Evolutionary conservation across 495 filamentous ascomycete species (phyloP).

Genomic region (Corynascus novoguineensis): DNA sequence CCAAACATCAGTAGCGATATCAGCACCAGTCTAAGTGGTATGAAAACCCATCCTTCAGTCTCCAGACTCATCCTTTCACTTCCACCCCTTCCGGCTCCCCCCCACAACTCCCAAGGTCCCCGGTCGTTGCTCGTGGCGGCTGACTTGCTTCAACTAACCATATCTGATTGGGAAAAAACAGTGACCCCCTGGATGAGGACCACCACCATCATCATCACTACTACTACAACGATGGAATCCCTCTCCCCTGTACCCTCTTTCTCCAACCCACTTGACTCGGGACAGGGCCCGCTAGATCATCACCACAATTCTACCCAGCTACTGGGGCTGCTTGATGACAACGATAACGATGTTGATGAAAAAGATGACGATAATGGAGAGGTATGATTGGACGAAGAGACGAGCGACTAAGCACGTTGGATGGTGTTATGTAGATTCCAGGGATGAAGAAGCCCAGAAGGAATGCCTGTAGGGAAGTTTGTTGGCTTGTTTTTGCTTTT

Average conservation of each 20-base stretch:
- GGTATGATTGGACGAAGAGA: neutral
- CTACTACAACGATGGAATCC: too few species aligned
- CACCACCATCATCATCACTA: neutral
- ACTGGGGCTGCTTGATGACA: neutral
- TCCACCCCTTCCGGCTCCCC: neutral
- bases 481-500: too few species aligned
- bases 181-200: neutral
- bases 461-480: too few species aligned
- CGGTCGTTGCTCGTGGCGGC: too few species aligned
- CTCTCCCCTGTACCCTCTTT: neutral
- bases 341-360: neutral
- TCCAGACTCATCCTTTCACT: too few species aligned
- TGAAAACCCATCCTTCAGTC: neutral
- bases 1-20: neutral
- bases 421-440: too few species aligned
- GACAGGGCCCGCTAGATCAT: constrained; percentile 23
- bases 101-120: too few species aligned
- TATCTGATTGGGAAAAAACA: neutral
- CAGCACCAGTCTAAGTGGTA: neutral
- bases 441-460: too few species aligned
- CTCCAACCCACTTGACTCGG: constrained; percentile 21
- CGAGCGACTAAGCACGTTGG: too few species aligned
- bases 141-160: too few species aligned
- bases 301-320: constrained; percentile 19
- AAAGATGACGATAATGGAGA: neutral